Percentiles rank a stretch among this genome's conserved stretches.
phyloP scores from a whole-genome alignment of 306 rosid species.

The Vigna unguiculata region DNA sequence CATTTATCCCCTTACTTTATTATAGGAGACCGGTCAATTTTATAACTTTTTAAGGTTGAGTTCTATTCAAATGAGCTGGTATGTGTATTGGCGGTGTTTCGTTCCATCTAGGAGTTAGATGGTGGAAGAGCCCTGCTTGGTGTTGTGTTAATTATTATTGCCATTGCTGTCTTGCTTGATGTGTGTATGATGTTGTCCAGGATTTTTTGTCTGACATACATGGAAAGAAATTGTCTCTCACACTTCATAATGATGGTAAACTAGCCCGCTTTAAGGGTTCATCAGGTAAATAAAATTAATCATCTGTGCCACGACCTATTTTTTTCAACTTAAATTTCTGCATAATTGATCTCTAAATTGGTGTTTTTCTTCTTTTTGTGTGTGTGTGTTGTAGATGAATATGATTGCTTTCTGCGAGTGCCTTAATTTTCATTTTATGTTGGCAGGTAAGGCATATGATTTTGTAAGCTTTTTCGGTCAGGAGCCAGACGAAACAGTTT shows the following conservation, averaged over 20 bases:
- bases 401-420: neutral
- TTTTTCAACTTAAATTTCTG: constrained; percentile 21
- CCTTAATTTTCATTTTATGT: constrained; percentile 19
- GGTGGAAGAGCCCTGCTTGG: neutral
- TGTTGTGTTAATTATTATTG: neutral
- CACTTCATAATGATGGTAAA: constrained; percentile 61
- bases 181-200: constrained; percentile 4
- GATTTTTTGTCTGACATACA: constrained; percentile 62
- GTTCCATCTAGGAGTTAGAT: constrained; percentile 2
- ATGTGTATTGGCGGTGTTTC: neutral
- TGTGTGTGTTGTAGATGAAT: too few species aligned
- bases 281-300: constrained; percentile 64
- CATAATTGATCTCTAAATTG: too few species aligned
- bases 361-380: too few species aligned
- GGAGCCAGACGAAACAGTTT: constrained; percentile 68
- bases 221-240: constrained; percentile 65
- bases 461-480: constrained; percentile 60
- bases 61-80: constrained; percentile 25
- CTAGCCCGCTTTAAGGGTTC: constrained; percentile 62
- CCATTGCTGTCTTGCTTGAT: constrained; percentile 7
- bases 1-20: neutral
- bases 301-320: constrained; percentile 8
- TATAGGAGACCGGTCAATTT: neutral
- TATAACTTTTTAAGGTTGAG: neutral
- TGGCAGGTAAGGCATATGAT: constrained; percentile 74